phyloP scores from a whole-genome alignment of 176 grass and related monocot genomes.

The Themeda triandra region DNA sequence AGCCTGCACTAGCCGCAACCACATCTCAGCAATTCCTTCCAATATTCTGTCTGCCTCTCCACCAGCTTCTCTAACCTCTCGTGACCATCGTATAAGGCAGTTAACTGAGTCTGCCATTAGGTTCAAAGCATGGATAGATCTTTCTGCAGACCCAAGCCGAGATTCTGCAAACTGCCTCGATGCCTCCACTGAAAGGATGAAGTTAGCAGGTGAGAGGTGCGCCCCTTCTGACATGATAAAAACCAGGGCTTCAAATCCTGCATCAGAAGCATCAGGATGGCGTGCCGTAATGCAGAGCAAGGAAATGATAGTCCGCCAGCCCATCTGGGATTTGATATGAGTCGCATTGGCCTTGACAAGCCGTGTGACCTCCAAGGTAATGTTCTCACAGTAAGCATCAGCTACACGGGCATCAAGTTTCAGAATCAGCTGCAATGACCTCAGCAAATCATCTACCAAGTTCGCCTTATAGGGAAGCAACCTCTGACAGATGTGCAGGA shows the following conservation, averaged over 20 bases:
- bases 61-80: slow-evolving; percentile 59
- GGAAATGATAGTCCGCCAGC: slow-evolving; percentile 90
- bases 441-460: slow-evolving; percentile 84
- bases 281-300: slow-evolving; percentile 90
- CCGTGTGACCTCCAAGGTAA: slow-evolving; percentile 81
- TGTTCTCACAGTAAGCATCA: slow-evolving; percentile 98
- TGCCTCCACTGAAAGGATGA: slow-evolving; percentile 78
- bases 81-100: slow-evolving; percentile 72
- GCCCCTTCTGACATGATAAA: slow-evolving; percentile 93
- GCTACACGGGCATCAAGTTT: slow-evolving; percentile 99
- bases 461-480: slow-evolving; percentile 97
- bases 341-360: slow-evolving; percentile 89
- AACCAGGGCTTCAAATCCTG: slow-evolving; percentile 81
- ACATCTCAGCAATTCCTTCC: slow-evolving; percentile 95
- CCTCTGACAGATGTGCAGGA: slow-evolving; percentile 87
- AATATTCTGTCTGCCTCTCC: slow-evolving; percentile 68
- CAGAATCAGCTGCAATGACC: slow-evolving; percentile 79
- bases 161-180: slow-evolving; percentile 96
- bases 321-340: slow-evolving; percentile 93
- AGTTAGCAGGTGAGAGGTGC: slow-evolving; percentile 83
- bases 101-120: slow-evolving; percentile 78
- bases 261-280: slow-evolving; percentile 96
- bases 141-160: slow-evolving; percentile 70
- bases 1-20: slow-evolving; percentile 88
- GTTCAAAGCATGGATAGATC: slow-evolving; percentile 87